phyloP scores from a whole-genome alignment of 1,284 basidiomycete species.

The Malassezia dermatis region DNA sequence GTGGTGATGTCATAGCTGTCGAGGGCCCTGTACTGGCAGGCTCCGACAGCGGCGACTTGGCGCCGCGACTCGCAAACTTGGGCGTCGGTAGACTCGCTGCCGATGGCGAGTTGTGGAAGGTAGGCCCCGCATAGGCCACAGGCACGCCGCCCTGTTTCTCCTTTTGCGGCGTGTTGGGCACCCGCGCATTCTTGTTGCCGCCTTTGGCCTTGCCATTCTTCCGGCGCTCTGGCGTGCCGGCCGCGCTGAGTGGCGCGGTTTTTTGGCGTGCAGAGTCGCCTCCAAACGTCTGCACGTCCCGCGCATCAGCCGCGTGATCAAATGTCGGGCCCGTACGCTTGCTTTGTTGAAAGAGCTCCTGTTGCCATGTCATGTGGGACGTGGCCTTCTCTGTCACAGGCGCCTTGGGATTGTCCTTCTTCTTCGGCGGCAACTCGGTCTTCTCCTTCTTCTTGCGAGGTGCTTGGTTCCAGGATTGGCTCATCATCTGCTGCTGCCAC shows the following conservation, averaged over 20 bases:
- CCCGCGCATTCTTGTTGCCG: neutral
- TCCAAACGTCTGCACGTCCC: slow-evolving; percentile 16
- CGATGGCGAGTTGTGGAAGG: slow-evolving; percentile 14
- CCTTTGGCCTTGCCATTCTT: neutral
- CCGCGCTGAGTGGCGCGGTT: neutral
- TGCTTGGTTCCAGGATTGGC: neutral
- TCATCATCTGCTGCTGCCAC: slow-evolving; percentile 16
- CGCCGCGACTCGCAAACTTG: neutral
- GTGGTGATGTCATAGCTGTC: neutral
- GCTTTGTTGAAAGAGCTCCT: slow-evolving; percentile 11
- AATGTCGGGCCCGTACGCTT: slow-evolving; percentile 1
- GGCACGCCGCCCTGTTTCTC: neutral
- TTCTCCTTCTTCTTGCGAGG: slow-evolving; percentile 11
- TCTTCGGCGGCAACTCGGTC: neutral
- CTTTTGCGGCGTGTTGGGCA: slow-evolving; percentile 7
- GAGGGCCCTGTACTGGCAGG: neutral
- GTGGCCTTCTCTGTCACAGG: neutral
- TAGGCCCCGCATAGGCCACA: slow-evolving; percentile 12
- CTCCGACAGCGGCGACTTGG: neutral
- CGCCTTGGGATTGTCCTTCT: neutral
- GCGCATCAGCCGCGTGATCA: slow-evolving; percentile 7
- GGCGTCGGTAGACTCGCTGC: slow-evolving; percentile 15
- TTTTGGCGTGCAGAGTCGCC: neutral
- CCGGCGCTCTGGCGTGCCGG: neutral
- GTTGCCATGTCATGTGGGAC: slow-evolving; percentile 12